A percentile compares a stretch with the other conserved stretches of the same genome.
phyloP scores from a whole-genome alignment of 2,329 filamentous ascomycete genomes.

The Aureobasidium sp. region DNA sequence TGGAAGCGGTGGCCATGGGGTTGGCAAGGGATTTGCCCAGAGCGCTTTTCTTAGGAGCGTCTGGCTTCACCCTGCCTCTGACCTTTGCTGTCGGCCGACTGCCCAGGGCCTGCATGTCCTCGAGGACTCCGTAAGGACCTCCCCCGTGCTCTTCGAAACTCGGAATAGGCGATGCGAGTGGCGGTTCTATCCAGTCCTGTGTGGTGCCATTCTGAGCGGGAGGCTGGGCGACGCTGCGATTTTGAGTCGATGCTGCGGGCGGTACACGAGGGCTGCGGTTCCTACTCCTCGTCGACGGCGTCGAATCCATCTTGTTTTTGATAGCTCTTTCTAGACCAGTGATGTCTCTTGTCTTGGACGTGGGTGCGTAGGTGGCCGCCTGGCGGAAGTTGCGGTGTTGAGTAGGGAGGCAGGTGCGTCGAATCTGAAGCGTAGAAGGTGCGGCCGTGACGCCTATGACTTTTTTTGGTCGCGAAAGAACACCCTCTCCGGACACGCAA shows the following conservation, averaged over 20 bases:
- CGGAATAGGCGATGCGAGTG: slow-evolving; percentile 47
- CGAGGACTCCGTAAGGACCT: slow-evolving; percentile 66
- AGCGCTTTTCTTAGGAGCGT: slow-evolving; percentile 35
- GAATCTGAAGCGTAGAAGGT: slow-evolving; percentile 2
- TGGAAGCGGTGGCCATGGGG: slow-evolving; percentile 31
- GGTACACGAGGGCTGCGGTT: slow-evolving; percentile 11
- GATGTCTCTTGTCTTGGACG: neutral
- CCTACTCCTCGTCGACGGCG: slow-evolving; percentile 2
- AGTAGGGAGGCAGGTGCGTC: slow-evolving; percentile 8
- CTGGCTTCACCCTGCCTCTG: slow-evolving; percentile 46
- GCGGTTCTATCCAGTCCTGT: slow-evolving; percentile 48
- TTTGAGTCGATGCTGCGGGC: neutral
- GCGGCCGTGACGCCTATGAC: slow-evolving; percentile 9
- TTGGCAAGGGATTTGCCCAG: slow-evolving; percentile 36
- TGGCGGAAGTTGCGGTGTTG: neutral
- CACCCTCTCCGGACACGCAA: neutral
- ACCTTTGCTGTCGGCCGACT: slow-evolving; percentile 58
- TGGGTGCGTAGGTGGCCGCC: neutral
- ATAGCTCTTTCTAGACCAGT: slow-evolving; percentile 2
- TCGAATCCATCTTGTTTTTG: slow-evolving; percentile 6
- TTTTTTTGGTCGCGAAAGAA: neutral
- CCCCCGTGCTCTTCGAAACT: slow-evolving; percentile 75
- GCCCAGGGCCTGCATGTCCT: slow-evolving; percentile 78
- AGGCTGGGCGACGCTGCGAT: neutral
- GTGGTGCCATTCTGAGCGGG: neutral